Base-by-base conservation (phyloP, 75 land plant genomes). In the Selaginella tamariscina region DNA sequence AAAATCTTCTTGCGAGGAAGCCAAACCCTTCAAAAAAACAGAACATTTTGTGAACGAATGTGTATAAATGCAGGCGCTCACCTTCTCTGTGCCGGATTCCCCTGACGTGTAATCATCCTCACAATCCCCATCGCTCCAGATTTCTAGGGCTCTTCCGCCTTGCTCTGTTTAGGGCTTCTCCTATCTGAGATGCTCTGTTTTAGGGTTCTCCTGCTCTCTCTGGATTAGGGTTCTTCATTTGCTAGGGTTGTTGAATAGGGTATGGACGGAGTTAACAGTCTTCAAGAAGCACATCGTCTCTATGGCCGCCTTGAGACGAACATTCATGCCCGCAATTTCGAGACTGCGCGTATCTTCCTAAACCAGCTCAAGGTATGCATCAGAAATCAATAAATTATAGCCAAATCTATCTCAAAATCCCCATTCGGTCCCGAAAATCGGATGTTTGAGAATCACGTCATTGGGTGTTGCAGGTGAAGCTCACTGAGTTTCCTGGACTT, bases 321-420 rank as follows among this genome's bases (percentile, higher is more conserved):
- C 49, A 39, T 39, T 15, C 15, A 5, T 15, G 49, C 49, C 49
- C 49, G 49, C 11, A 39, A 85, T 78, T 75, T 71, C 68, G 79
- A 75, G 9, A 77, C 84, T 15, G 69, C 80, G 64, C 27, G 59
- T 69, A 66, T 33, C 9, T 73, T 83, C 65, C 82, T 91, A 21
- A 80, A 86, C 11, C 84, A 85, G 67, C 86, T 91, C 77, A 91
- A 87, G 96, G 91, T 91, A 49, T 21, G n/a, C 2, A 23, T 30
- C 0, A 27, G 20, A 21, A 29, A 27, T 29, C 2, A 24, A 1
- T 56, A n/a, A n/a, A n/a, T 0, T 31, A n/a, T 32, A n/a, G 22
- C 20, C 21, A 59, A 23, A 55, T 29, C n/a, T n/a, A n/a, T n/a
- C n/a, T n/a, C n/a, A n/a, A n/a, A n/a, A n/a, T n/a, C n/a, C n/a